Base-by-base conservation (phyloP, 2,329 filamentous ascomycete genomes). In the Calonectria honghensis region DNA sequence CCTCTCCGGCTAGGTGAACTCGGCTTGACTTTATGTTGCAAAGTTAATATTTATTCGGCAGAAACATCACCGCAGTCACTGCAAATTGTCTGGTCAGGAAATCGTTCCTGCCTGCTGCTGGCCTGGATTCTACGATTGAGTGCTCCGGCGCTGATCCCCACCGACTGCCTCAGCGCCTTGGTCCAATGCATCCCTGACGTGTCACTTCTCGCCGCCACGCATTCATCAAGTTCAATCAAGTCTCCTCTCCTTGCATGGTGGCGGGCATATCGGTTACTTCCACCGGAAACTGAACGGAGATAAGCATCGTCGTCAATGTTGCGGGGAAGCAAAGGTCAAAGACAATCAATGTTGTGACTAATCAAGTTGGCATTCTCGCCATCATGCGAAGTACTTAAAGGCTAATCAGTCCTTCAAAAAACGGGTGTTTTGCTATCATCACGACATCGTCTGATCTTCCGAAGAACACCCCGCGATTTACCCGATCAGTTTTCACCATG, bases 241-340 rank as follows among this genome's bases (percentile, higher is more conserved):
- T 24, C 45, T 48, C 45, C n/a, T 24, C 45, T 48, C 45, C 45
- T 13, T 48, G 7, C 45, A 48, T 24, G 45, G 45, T 24, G 45
- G 45, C 45, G n/a, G n/a, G 45, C 45, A 48, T 24, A 9, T 48
- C 45, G 45, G n/a, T 7, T 13, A 9, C 45, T 48, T 48, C 45
- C 45, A 24, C 45, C 45, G 45, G 45, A 48, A 48, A 48, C 45
- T 20, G 45, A 48, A 48, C 45, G 45, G 45, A 48, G 45, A 48
- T 48, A 48, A 48, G 45, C 7, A 24, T 48, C n/a, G 4, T 24
- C n/a, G 3, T 10, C 20, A 24, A 13, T 48, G n/a, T 48, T 48
- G 45, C 45, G 45, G 45, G 45, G 45, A 48, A 48, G 7, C n/a
- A n/a, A 1, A 9, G n/a, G 24, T 24, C 45, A 10, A 48, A 24